A percentile compares a stretch with the other conserved stretches of the same genome.
Evolutionary conservation across 2,329 filamentous ascomycete genomes (phyloP).

Genomic region (Coleophoma cylindrospora): DNA sequence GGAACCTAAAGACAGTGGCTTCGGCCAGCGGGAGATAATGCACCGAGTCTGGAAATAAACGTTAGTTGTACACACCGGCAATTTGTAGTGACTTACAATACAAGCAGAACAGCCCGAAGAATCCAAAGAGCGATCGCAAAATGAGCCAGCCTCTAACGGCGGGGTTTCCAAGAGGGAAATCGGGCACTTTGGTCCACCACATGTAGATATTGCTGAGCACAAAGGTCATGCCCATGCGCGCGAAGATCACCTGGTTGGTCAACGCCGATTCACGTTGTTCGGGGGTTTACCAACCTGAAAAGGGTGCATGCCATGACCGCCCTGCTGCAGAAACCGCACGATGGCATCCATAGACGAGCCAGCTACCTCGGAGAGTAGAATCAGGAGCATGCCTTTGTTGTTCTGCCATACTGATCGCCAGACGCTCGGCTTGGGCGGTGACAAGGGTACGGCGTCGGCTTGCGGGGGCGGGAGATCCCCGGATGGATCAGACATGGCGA

Average conservation of each 20-base stretch:
- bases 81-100: constrained; percentile 16
- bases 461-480: too few relatives aligned
- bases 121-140: constrained; percentile 63
- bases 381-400: constrained; percentile 70
- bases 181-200: constrained; percentile 61
- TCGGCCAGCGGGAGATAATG: constrained; percentile 82
- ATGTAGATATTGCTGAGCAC: constrained; percentile 53
- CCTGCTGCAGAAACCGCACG: constrained; percentile 69
- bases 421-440: background rate
- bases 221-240: constrained; percentile 22
- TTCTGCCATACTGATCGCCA: constrained; percentile 45
- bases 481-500: too few relatives aligned
- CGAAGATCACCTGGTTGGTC: constrained; percentile 20
- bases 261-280: too few relatives aligned
- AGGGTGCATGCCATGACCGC: constrained; percentile 70
- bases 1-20: constrained; percentile 84
- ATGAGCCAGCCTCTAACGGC: constrained; percentile 65
- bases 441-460: too few relatives aligned
- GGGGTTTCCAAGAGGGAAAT: constrained; percentile 65
- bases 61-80: background rate
- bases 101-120: constrained; percentile 69
- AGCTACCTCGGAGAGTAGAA: constrained; percentile 73
- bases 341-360: constrained; percentile 81
- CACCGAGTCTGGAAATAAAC: constrained; percentile 19
- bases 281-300: constrained; percentile 55